Evolutionary conservation across 768 basidiomycete species (phyloP).

Genomic region (Lactarius vividus): DNA sequence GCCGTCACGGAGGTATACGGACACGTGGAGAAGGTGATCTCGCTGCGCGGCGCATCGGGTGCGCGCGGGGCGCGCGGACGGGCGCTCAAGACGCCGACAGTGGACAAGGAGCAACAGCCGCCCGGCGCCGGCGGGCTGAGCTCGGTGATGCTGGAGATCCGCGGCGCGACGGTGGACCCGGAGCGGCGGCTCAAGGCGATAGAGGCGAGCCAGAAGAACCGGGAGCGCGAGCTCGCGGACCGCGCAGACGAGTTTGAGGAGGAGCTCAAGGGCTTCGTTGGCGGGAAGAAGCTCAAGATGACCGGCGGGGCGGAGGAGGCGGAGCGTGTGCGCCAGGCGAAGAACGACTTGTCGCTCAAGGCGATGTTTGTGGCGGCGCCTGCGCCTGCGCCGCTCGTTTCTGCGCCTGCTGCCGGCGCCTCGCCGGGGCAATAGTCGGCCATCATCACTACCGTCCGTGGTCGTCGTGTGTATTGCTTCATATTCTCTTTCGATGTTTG

Average conservation of each 20-base stretch:
- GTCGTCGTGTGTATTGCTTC: conserved; percentile 6
- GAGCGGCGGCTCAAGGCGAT: conserved; percentile 89
- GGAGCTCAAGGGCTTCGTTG: conserved; percentile 85
- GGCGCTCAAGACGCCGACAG: conserved; percentile 56
- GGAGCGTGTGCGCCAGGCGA: conserved; percentile 82
- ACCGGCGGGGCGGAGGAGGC: conserved; percentile 92
- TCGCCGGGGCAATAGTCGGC: not conserved
- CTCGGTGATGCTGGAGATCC: conserved; percentile 89
- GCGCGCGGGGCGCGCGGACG: conserved; percentile 38
- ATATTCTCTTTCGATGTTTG: not conserved
- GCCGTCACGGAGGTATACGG: conserved; percentile 84
- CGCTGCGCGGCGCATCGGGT: conserved; percentile 53
- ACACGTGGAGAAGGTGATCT: conserved; percentile 88
- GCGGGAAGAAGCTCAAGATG: conserved; percentile 85
- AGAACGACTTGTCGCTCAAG: conserved; percentile 81
- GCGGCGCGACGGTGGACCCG: conserved; percentile 77
- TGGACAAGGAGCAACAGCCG: conserved; percentile 57
- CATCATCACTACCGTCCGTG: too few species aligned
- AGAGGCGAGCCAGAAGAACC: conserved; percentile 76
- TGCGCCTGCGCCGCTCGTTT: not conserved
- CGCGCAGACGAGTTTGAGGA: conserved; percentile 80
- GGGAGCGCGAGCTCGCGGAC: conserved; percentile 71
- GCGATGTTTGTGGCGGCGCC: conserved; percentile 68
- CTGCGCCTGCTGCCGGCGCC: not conserved
- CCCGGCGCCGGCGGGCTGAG: conserved; percentile 47